A percentile compares a stretch with the other conserved stretches of the same genome.
Conservation (phyloP, 306 rosid genomes). For the Canavalia ensiformis region DNA sequence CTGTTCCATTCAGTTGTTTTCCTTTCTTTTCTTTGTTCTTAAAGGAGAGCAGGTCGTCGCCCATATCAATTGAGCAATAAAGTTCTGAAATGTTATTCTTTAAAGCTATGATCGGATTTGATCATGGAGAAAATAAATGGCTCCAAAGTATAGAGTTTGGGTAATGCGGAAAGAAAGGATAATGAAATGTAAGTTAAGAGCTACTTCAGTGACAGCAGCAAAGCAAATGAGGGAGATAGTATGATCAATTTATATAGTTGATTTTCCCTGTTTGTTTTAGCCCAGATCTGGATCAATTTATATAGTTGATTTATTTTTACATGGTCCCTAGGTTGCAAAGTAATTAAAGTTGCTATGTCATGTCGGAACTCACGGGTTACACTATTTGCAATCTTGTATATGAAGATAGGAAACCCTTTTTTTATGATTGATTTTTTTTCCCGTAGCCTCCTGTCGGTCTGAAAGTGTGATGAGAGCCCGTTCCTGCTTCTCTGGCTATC, state of each 20-base stretch:
- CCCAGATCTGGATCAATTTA: slow-evolving; percentile 47
- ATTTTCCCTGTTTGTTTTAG: slow-evolving; percentile 28
- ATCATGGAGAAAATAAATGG: slow-evolving; percentile 53
- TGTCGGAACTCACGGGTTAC: slow-evolving; percentile 12
- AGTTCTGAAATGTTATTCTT: slow-evolving; percentile 57
- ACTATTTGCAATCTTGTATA: slow-evolving; percentile 18
- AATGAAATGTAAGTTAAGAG: slow-evolving; percentile 54
- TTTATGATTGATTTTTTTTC: not conserved
- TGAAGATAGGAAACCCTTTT: slow-evolving; percentile 5
- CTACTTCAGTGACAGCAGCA: slow-evolving; percentile 37
- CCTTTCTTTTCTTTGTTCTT: slow-evolving; percentile 55
- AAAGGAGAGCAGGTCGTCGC: slow-evolving; percentile 52
- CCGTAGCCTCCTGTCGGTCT: not conserved
- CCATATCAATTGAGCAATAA: slow-evolving; percentile 55
- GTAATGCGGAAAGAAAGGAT: slow-evolving; percentile 55
- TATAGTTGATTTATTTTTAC: slow-evolving; percentile 40
- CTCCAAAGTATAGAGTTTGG: slow-evolving; percentile 37
- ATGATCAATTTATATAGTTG: not conserved
- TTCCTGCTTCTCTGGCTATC: too few species aligned
- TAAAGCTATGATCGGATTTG: slow-evolving; percentile 56
- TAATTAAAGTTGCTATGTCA: slow-evolving; percentile 30
- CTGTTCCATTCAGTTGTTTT: slow-evolving; percentile 49
- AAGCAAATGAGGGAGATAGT: slow-evolving; percentile 51
- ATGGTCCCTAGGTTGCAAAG: slow-evolving; percentile 44
- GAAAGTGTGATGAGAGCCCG: too few species aligned